phyloP scores from a whole-genome alignment of 768 basidiomycete genomes.

The Podaxis pistillaris region DNA sequence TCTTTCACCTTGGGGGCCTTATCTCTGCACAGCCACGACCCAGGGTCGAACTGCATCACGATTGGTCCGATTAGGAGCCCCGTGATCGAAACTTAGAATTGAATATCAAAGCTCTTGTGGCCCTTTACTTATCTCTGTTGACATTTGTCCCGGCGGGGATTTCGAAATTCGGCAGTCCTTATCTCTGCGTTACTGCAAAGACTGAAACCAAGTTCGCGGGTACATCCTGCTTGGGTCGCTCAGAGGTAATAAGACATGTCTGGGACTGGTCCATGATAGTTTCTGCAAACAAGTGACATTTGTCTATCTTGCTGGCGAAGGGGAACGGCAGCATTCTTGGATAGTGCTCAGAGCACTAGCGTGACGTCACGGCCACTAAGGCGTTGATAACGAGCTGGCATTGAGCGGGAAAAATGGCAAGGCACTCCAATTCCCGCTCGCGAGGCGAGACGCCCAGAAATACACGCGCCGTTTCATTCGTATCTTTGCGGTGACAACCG shows the following conservation, averaged over 20 bases:
- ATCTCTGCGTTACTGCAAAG: conserved; percentile 6
- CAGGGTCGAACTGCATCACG: neutral
- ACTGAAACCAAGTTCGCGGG: neutral
- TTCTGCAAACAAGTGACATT: neutral
- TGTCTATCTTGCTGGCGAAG: neutral
- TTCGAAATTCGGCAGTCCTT: conserved; percentile 9
- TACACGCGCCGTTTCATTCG: conserved; percentile 3
- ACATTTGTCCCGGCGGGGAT: neutral
- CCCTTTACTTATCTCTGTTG: conserved; percentile 13
- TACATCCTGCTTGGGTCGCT: neutral
- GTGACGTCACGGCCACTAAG: conserved; percentile 3
- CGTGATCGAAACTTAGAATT: neutral
- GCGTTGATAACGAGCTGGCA: neutral
- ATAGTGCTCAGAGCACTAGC: neutral
- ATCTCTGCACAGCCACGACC: conserved; percentile 11
- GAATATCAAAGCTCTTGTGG: neutral
- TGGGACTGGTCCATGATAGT: neutral
- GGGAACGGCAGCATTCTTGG: neutral
- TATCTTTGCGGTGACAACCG: conserved; percentile 8
- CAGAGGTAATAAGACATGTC: neutral
- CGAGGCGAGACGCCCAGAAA: conserved; percentile 2
- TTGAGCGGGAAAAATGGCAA: conserved; percentile 4
- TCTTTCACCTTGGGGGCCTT: neutral
- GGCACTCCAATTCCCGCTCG: conserved; percentile 7
- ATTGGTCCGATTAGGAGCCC: conserved; percentile 15